Percentiles rank a stretch among this genome's conserved stretches.
Conservation (phyloP, 225 moss, liverwort and hornwort genomes). For the Bryum argenteum region DNA sequence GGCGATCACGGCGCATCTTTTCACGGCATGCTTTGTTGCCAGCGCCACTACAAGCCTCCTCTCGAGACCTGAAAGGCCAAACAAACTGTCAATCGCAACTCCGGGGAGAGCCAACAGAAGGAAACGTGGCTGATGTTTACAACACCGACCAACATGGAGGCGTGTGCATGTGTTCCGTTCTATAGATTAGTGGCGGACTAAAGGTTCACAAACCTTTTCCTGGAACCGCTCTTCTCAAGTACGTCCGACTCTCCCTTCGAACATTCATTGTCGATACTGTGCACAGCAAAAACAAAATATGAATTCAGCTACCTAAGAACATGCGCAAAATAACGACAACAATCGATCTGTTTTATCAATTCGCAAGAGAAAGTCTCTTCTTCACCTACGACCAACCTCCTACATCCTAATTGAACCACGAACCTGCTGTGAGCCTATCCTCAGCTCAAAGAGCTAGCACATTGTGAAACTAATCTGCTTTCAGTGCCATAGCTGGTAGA, state of each 20-base stretch:
- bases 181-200: not conserved
- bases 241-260: conserved; percentile 80
- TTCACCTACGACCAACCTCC: too few relatives aligned
- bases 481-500: not conserved
- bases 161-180: not conserved
- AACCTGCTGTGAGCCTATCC: not conserved
- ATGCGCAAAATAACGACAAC: not conserved
- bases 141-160: not conserved
- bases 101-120: not conserved
- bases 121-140: not conserved
- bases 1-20: conserved; percentile 85
- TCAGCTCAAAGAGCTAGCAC: conserved; percentile 7
- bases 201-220: conserved; percentile 61
- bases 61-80: conserved; percentile 55
- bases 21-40: conserved; percentile 91
- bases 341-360: not conserved
- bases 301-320: not conserved
- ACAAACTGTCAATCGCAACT: not conserved
- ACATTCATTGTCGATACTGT: conserved; percentile 81
- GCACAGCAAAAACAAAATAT: not conserved
- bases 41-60: conserved; percentile 70
- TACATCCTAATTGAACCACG: not conserved
- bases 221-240: conserved; percentile 56
- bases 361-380: not conserved
- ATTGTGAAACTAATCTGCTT: not conserved